A percentile compares a stretch with the other conserved stretches of the same genome.
Evolutionary conservation across 2,329 filamentous ascomycete genomes (phyloP).

Genomic region (Pseudogymnoascus destructans): DNA sequence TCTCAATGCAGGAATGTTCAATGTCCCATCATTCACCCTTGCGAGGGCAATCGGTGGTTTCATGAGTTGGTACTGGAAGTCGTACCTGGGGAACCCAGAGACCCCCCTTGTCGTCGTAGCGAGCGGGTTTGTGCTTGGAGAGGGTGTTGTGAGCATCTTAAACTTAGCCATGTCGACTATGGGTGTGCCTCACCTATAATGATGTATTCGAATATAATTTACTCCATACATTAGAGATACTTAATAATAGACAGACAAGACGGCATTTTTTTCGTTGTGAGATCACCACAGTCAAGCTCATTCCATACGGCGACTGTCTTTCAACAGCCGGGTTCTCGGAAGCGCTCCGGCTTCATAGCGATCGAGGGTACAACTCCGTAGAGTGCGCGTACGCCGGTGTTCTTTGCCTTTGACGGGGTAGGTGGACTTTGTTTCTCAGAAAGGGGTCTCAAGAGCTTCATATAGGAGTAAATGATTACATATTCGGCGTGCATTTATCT

Average conservation of each 20-base stretch:
- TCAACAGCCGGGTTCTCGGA: too few relatives aligned
- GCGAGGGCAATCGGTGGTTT: slow-evolving; percentile 72
- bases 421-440: not conserved
- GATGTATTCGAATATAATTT: not conserved
- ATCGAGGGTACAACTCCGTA: too few relatives aligned
- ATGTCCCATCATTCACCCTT: slow-evolving; percentile 88
- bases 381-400: too few relatives aligned
- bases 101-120: slow-evolving; percentile 84
- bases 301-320: too few relatives aligned
- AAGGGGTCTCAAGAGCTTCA: not conserved
- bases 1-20: slow-evolving; percentile 66
- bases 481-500: not conserved
- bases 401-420: too few relatives aligned
- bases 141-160: slow-evolving; percentile 82
- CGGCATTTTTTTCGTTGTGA: too few relatives aligned
- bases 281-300: too few relatives aligned
- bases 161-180: slow-evolving; percentile 73
- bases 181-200: slow-evolving; percentile 54
- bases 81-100: slow-evolving; percentile 39
- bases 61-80: slow-evolving; percentile 65
- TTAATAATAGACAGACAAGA: too few relatives aligned
- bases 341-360: too few relatives aligned
- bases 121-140: slow-evolving; percentile 78
- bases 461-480: not conserved
- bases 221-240: not conserved